Base-by-base conservation (phyloP, 345 rosid genomes). In the Hirschfeldia incana region DNA sequence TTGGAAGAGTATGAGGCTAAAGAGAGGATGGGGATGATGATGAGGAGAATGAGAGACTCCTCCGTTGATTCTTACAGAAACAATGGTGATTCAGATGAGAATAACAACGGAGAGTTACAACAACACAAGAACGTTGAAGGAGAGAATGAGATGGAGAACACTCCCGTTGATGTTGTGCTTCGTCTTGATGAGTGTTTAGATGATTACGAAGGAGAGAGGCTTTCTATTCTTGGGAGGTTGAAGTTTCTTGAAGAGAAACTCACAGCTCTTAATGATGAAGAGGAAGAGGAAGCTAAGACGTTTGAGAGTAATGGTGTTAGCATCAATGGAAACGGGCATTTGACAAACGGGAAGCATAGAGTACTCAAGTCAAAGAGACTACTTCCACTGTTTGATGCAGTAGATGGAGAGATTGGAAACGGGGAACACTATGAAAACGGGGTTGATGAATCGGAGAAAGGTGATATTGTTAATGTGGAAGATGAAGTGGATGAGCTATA, bases 221-320 rank as follows among this genome's bases (percentile, higher is more conserved):
- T 89, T 59, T 90, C 79, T 1, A 96, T 96, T 83, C 94, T 93
- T 4, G 96, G 93, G 81, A 92, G 93, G 78, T 90, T 96, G 67
- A 93, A 90, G 87, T 85, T 81, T 65, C 87, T 96, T 88, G 99
- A 92, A 82, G 97, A 90, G 85, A 92, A 90, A 78, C 85, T 96
- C 60, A 82, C 89, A 44, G 77, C 74, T 1, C 68, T 88, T 9
- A 87, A 86, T 30, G 86, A 86, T 26, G 92, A 83, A 71, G 97
- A 90, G 21, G 95, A 87, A 64, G 90, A 87, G 76, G 91, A 88
- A 72, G 81, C 69, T 26, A 82, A 87, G 81, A 55, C 86, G 74
- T 26, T 80, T 69, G 81, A 84, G 59, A 75, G 87, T 16, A 86
- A 86, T 39, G 92, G 88, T 60, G 21, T 21, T 21, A 76, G 80